phyloP scores from a whole-genome alignment of 177 flowering plant species.

The Telopea speciosissima region DNA sequence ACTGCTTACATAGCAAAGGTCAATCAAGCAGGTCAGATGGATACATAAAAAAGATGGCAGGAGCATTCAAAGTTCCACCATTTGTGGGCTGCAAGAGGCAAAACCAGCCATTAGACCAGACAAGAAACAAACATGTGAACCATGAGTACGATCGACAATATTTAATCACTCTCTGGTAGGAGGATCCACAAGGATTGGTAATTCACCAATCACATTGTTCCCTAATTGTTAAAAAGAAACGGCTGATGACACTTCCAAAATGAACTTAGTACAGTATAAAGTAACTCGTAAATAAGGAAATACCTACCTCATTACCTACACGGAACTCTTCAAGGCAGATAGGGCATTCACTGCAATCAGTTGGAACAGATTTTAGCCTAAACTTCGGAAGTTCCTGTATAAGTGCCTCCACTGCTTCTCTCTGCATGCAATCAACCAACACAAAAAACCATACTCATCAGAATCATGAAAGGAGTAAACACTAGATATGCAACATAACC shows the following conservation, averaged over 20 bases:
- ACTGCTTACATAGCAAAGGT: not conserved
- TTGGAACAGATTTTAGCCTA: slow-evolving; percentile 88
- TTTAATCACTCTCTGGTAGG: too few relatives aligned
- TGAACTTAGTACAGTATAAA: too few relatives aligned
- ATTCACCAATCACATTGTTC: not conserved
- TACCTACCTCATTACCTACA: slow-evolving; percentile 80
- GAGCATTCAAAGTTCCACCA: not conserved
- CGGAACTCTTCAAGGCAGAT: slow-evolving; percentile 95
- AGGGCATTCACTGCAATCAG: slow-evolving; percentile 96
- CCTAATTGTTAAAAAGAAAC: not conserved
- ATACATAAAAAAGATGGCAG: not conserved
- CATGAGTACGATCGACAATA: not conserved
- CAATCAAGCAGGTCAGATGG: not conserved
- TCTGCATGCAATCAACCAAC: slow-evolving; percentile 31
- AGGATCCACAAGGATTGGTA: too few relatives aligned
- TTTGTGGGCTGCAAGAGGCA: not conserved
- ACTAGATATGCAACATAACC: not conserved
- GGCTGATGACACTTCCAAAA: not conserved
- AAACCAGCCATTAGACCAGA: not conserved
- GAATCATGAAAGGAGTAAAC: not conserved
- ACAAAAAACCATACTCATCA: not conserved
- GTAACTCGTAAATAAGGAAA: not conserved
- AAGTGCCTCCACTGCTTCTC: slow-evolving; percentile 98
- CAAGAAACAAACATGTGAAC: not conserved
- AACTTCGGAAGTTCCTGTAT: slow-evolving; percentile 98